Evolutionary conservation across 306 rosid genomes (phyloP).

Genomic region (Parietaria judaica): DNA sequence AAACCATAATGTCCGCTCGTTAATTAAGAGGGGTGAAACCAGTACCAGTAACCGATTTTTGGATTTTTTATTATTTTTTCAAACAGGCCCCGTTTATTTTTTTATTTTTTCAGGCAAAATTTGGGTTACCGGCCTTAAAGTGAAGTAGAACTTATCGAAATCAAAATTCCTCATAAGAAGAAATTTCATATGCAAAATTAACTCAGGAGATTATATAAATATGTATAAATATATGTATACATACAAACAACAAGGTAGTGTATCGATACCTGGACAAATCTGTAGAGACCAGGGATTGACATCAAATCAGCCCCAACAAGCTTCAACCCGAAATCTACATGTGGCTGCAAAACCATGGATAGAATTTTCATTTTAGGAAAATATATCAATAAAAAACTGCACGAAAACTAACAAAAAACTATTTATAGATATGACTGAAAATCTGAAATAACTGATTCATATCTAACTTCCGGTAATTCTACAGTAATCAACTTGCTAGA

Average conservation of each 20-base stretch:
- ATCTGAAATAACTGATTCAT: too few relatives aligned
- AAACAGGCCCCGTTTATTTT: too few relatives aligned
- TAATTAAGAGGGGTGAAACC: too few relatives aligned
- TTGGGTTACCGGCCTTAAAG: neutral
- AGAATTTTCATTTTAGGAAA: neutral
- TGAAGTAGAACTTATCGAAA: neutral
- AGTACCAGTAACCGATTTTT: too few relatives aligned
- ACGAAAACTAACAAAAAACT: too few relatives aligned
- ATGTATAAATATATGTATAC: neutral
- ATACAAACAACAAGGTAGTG: neutral
- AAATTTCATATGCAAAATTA: neutral
- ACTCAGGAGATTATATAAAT: neutral
- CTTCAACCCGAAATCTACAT: slow-evolving; percentile 89
- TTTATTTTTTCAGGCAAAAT: too few relatives aligned
- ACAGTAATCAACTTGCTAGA: too few relatives aligned
- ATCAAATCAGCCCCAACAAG: slow-evolving; percentile 79
- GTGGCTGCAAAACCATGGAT: slow-evolving; percentile 48
- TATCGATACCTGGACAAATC: slow-evolving; percentile 66
- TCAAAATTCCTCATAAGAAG: neutral
- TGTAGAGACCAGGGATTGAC: slow-evolving; percentile 85
- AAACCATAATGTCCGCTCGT: neutral
- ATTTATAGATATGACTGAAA: neutral
- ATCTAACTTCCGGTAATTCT: too few relatives aligned
- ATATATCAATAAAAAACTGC: neutral
- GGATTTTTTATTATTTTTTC: too few relatives aligned